These are phyloP conservation scores for Pleurostoma richardsiae DNA, from an alignment of 2,329 filamentous ascomycete genomes.

Conservation along the genomic window DNA sequence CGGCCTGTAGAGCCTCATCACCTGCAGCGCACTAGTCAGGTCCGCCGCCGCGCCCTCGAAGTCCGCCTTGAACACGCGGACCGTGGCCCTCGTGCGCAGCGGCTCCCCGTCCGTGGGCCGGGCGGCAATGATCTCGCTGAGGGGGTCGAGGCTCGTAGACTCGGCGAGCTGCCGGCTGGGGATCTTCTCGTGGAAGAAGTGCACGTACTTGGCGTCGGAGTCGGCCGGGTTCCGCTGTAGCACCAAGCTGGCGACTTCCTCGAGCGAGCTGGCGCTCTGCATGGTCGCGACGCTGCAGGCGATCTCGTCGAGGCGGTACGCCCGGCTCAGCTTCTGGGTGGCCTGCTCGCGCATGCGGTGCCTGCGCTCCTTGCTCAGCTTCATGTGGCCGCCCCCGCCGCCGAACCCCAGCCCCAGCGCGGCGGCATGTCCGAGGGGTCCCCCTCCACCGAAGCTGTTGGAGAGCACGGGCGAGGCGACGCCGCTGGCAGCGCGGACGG, in stretches of 20 bases:
- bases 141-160: constrained; percentile 60
- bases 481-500: constrained; percentile 72
- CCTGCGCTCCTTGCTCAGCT: constrained; percentile 70
- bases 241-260: constrained; percentile 70
- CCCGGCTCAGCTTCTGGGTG: constrained; percentile 69
- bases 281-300: constrained; percentile 78
- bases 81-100: constrained; percentile 67
- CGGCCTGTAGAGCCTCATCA: constrained; percentile 46
- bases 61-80: constrained; percentile 72
- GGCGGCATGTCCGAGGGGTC: constrained; percentile 25
- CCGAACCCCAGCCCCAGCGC: constrained; percentile 51
- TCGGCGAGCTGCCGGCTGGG: constrained; percentile 68
- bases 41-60: constrained; percentile 65
- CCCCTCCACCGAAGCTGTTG: constrained; percentile 43
- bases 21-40: constrained; percentile 59
- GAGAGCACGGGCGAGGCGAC: constrained; percentile 60
- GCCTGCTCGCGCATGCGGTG: constrained; percentile 78
- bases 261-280: constrained; percentile 72
- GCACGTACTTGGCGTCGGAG: constrained; percentile 77
- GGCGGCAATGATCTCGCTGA: constrained; percentile 64
- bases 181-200: constrained; percentile 91
- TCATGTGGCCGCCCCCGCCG: constrained; percentile 51
- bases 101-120: constrained; percentile 61
- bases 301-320: constrained; percentile 78
- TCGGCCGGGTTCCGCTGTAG: constrained; percentile 65